Evolutionary conservation across 108 stramenopile genomes (phyloP), one percentile per base, ranked within the genome.

Genomic region (Thalassiosira profunda): DNA sequence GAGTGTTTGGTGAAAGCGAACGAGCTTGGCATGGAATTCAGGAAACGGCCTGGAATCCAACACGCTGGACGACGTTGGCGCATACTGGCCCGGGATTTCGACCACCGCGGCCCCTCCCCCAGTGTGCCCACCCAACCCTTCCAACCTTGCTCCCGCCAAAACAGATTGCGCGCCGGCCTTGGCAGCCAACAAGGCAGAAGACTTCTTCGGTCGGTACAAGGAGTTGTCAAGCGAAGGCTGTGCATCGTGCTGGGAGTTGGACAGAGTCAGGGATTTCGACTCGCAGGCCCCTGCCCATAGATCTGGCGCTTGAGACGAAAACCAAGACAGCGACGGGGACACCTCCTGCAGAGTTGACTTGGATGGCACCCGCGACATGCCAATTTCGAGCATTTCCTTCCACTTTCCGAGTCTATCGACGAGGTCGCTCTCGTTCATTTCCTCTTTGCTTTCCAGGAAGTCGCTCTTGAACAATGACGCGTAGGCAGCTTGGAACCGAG

Each of bases 41-140:
- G 92, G 92, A 40, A 62, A 65, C 9, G 95, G 95, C 54, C 80
- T 85, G 14, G 46, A 68, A 70, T 92, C 93, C 3, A 82, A 43
- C 35, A 63, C 58, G 3, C 63, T 60, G 15, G 81, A 63, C 14
- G 71, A 62, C 24, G 89, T 92, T 30, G 91, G 91, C 33, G 80
- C 69, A 65, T 96, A 96, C 54, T 91, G 87, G 1, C 95, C 95
- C 40, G 95, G 95, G 66, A 96, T 93, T 70, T 96, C 95, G 18
- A 96, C 84, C 9, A 78, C 42, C 12, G 91, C 72, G 37, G 88
- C 80, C 17, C 90, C 91, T 36, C 88, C 90, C 21, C 93, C 93
- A 47, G 77, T 84, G 55, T 90, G 79, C 1, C 92, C 92, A 42
- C 87, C 88, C 7, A 85, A 46, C 1, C 90, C 87, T 79, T 91